phyloP scores from a whole-genome alignment of 2,329 filamentous ascomycete species.

The Cladosporium sp. region DNA sequence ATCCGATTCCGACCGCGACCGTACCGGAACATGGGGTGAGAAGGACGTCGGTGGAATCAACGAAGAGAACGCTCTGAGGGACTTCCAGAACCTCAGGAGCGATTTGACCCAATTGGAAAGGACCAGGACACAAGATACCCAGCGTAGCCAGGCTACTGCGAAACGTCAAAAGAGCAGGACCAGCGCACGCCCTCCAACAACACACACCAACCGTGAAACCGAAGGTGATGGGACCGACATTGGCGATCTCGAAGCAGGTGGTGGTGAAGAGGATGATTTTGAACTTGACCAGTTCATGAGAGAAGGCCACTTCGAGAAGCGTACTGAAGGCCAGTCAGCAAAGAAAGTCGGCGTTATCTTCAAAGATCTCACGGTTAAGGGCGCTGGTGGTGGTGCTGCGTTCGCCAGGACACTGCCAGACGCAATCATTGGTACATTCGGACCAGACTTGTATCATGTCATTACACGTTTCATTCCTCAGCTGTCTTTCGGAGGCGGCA shows the following conservation, averaged over 20 bases:
- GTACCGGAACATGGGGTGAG: constrained; percentile 59
- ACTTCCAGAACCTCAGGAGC: constrained; percentile 54
- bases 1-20: constrained; percentile 29
- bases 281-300: constrained; percentile 67
- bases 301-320: constrained; percentile 71
- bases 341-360: constrained; percentile 77
- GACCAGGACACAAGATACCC: constrained; percentile 33
- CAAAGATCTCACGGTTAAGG: constrained; percentile 71
- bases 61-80: constrained; percentile 53
- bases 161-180: constrained; percentile 13
- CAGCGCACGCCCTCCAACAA: constrained; percentile 21
- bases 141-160: constrained; percentile 18
- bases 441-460: constrained; percentile 69
- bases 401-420: constrained; percentile 71
- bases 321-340: constrained; percentile 61
- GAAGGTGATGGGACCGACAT: constrained; percentile 16
- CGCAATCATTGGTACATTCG: constrained; percentile 73
- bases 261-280: constrained; percentile 57
- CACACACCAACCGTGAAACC: constrained; percentile 20
- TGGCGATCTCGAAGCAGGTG: constrained; percentile 37
- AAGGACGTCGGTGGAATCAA: constrained; percentile 52
- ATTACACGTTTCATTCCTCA: constrained; percentile 53
- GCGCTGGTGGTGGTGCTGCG: constrained; percentile 60
- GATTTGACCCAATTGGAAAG: constrained; percentile 53
- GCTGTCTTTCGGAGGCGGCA: constrained; percentile 46